Evolutionary conservation across 1,284 basidiomycete species (phyloP).

Genomic region (Phaffia rhodozyma): DNA sequence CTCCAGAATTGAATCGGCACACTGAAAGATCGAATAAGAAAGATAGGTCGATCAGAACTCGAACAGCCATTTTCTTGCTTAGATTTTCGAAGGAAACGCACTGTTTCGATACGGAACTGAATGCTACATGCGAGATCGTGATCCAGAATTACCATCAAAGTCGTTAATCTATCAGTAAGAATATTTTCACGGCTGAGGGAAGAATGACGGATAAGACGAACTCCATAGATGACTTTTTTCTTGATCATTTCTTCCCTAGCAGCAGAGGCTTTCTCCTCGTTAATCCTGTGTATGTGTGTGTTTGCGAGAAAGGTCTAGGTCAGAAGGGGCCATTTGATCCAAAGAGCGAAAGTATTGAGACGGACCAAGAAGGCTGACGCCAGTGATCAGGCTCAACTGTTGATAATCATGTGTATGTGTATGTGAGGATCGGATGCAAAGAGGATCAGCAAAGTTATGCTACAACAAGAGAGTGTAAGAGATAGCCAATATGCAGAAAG

Average conservation of each 20-base stretch:
- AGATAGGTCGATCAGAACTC: not conserved
- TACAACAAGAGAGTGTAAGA: too few species aligned
- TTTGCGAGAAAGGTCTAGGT: not conserved
- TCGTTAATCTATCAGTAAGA: not conserved
- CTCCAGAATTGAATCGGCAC: slow-evolving; percentile 91
- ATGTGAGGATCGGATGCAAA: too few species aligned
- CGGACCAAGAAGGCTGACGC: slow-evolving; percentile 61
- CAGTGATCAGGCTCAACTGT: slow-evolving; percentile 59
- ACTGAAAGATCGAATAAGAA: not conserved
- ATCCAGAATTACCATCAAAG: not conserved
- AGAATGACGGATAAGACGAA: not conserved
- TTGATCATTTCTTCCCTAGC: slow-evolving; percentile 56
- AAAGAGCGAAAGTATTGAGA: not conserved
- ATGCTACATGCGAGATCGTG: slow-evolving; percentile 60
- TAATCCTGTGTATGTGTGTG: slow-evolving; percentile 40
- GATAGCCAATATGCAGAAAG: too few species aligned
- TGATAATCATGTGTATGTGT: too few species aligned
- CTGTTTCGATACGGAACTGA: slow-evolving; percentile 43
- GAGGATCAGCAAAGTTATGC: too few species aligned
- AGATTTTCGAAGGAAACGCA: not conserved
- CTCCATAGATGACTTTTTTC: slow-evolving; percentile 44
- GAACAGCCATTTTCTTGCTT: not conserved
- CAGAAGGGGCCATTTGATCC: not conserved
- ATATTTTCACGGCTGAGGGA: not conserved
- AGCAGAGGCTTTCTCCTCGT: slow-evolving; percentile 52